Base-by-base conservation (phyloP, 768 basidiomycete species). In the Amanita polypyramis region DNA sequence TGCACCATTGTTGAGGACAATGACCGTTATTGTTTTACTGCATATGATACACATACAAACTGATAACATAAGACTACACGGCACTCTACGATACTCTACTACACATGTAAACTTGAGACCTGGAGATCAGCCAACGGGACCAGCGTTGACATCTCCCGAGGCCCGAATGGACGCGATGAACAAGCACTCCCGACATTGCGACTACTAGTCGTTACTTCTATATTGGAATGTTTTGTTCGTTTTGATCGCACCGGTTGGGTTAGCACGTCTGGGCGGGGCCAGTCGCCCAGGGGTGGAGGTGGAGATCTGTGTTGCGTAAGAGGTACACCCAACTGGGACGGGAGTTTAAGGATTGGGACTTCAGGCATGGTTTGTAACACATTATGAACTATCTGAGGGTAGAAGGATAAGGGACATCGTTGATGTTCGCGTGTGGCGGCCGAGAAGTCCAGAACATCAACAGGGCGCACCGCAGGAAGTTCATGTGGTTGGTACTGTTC, bases 181-280 rank as follows among this genome's bases (percentile, higher is more conserved):
- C 17, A 19, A 20, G 20, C 15, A 25, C 19, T 39, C 15, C 37
- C 5, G 15, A 10, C 3, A 35, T 35, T 41, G 7, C 14, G n/a
- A 44, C 9, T 15, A 20, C 10, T 21, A 17, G 11, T 15, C 17
- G 20, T 44, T 44, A 17, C 19, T n/a, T 5, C 7, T 45, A 12
- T 10, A 17, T 19, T 25, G 7, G n/a, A n/a, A 39, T n/a, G 2
- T 38, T 27, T 47, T 20, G 27, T 7, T n/a, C 27, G 39, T 30
- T 49, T 49, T 49, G 54, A 49, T 34, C 58, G 63, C 42, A 49
- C 40, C 8, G 66, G 62, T 38, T 58, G 65, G 14, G 63, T 57
- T 19, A 67, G 56, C 11, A 65, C 61, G 52, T 79, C 69, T 9
- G 57, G 54, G 17, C 73, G 70, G 32, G 77, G 80, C 79, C 80